phyloP scores from a whole-genome alignment of 495 filamentous ascomycete species.

The Lophiostoma macrostomum region DNA sequence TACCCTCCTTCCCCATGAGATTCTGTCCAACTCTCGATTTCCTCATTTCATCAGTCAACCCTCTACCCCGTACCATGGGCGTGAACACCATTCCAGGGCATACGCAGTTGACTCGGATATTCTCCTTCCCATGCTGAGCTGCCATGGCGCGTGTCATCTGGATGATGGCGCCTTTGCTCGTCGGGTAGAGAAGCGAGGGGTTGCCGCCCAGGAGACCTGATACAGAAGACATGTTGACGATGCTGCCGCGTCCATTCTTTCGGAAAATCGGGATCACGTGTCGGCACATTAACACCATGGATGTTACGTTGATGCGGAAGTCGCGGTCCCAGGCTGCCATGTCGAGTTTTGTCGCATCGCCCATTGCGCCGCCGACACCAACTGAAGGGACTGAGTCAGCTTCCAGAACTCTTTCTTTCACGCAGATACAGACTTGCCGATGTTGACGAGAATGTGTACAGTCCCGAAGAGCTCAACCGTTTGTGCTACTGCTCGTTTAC shows the following conservation, averaged over 20 bases:
- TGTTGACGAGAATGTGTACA: slow-evolving; percentile 37
- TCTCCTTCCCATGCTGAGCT: slow-evolving; percentile 41
- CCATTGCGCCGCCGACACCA: slow-evolving; percentile 25
- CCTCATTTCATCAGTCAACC: slow-evolving; percentile 6
- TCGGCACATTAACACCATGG: neutral
- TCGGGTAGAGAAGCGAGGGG: slow-evolving; percentile 33
- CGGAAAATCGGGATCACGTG: neutral
- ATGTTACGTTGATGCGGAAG: slow-evolving; percentile 6
- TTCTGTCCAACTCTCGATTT: neutral
- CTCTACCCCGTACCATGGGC: slow-evolving; percentile 30
- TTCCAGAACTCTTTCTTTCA: neutral
- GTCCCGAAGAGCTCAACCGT: slow-evolving; percentile 32
- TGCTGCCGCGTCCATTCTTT: neutral
- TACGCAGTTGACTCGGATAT: slow-evolving; percentile 50
- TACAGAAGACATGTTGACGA: slow-evolving; percentile 11
- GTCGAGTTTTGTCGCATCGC: slow-evolving; percentile 23
- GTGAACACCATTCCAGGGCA: slow-evolving; percentile 47
- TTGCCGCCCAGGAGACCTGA: neutral
- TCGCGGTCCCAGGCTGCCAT: slow-evolving; percentile 21
- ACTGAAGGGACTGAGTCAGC: slow-evolving; percentile 1
- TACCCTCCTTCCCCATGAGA: slow-evolving; percentile 4
- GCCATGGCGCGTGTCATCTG: slow-evolving; percentile 39
- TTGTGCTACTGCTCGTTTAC: slow-evolving; percentile 28
- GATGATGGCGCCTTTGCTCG: slow-evolving; percentile 47
- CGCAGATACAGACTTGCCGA: slow-evolving; percentile 14